Conservation (phyloP, 805 yeast species). For the Metschnikowia koreensis region DNA sequence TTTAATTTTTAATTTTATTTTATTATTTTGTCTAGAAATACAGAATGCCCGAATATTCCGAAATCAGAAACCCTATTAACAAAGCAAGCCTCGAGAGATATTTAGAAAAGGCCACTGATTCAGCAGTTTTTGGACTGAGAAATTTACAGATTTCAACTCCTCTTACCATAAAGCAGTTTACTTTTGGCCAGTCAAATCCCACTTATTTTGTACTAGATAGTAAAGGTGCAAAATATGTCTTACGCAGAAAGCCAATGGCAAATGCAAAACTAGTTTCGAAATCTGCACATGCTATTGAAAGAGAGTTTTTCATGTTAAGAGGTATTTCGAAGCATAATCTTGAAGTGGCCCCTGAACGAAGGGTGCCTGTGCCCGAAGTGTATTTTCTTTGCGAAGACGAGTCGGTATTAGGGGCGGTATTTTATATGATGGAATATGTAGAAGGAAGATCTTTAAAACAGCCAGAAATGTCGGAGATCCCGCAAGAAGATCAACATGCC, state of each 20-base stretch:
- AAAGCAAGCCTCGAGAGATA: conserved; percentile 23
- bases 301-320: conserved; percentile 54
- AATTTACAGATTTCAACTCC: conserved; percentile 18
- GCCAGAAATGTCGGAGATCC: conserved; percentile 44
- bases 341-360: conserved; percentile 9
- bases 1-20: no score
- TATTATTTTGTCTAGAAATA: background rate
- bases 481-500: conserved; percentile 21
- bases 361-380: conserved; percentile 56
- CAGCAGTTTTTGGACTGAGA: conserved; percentile 25
- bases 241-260: conserved; percentile 56
- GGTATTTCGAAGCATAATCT: conserved; percentile 33
- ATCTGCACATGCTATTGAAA: conserved; percentile 61
- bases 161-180: conserved; percentile 47
- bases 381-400: conserved; percentile 57
- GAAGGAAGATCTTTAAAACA: conserved; percentile 56
- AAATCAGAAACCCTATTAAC: conserved; percentile 36
- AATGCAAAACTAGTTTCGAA: conserved; percentile 49
- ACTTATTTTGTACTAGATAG: conserved; percentile 51
- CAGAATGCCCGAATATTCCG: conserved; percentile 25
- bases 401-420: conserved; percentile 50
- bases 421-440: conserved; percentile 60
- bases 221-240: conserved; percentile 41
- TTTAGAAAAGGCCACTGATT: conserved; percentile 17
- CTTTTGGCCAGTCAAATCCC: conserved; percentile 64